Conservation (phyloP, 1,284 basidiomycete species). For the Cerioporus squamosus region DNA sequence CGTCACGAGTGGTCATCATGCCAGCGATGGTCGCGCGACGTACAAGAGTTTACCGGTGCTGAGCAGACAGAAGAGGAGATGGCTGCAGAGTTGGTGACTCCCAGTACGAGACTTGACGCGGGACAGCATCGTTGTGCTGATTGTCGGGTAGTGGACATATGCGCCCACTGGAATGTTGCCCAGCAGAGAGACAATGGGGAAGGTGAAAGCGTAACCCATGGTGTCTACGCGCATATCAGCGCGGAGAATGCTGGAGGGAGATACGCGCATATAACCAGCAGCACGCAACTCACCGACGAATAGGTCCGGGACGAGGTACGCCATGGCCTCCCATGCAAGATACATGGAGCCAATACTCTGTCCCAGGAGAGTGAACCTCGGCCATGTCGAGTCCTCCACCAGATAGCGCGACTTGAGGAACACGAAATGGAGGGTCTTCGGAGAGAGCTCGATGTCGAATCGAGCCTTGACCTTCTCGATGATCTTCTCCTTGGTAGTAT, state of each 20-base stretch:
- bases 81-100: slow-evolving; percentile 70
- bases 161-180: slow-evolving; percentile 78
- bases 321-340: slow-evolving; percentile 84
- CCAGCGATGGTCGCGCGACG: slow-evolving; percentile 34
- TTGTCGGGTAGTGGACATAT: slow-evolving; percentile 97
- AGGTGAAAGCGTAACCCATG: slow-evolving; percentile 98
- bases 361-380: slow-evolving; percentile 87
- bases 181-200: slow-evolving; percentile 74
- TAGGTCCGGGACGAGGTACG: slow-evolving; percentile 79
- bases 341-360: slow-evolving; percentile 90
- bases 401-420: slow-evolving; percentile 74
- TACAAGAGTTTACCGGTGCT: slow-evolving; percentile 78
- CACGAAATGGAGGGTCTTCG: slow-evolving; percentile 74
- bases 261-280: not conserved
- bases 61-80: slow-evolving; percentile 66
- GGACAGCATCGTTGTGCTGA: slow-evolving; percentile 92
- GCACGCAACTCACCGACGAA: slow-evolving; percentile 74
- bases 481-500: slow-evolving; percentile 83
- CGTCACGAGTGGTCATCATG: not conserved
- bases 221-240: slow-evolving; percentile 66
- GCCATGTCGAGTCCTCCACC: slow-evolving; percentile 87
- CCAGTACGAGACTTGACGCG: slow-evolving; percentile 70
- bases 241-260: not conserved
- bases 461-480: slow-evolving; percentile 81
- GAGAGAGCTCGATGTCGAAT: slow-evolving; percentile 81